A percentile compares a stretch with the other conserved stretches of the same genome.
phyloP scores from a whole-genome alignment of 139 green algal genomes.

The Chlamydomonas applanata region DNA sequence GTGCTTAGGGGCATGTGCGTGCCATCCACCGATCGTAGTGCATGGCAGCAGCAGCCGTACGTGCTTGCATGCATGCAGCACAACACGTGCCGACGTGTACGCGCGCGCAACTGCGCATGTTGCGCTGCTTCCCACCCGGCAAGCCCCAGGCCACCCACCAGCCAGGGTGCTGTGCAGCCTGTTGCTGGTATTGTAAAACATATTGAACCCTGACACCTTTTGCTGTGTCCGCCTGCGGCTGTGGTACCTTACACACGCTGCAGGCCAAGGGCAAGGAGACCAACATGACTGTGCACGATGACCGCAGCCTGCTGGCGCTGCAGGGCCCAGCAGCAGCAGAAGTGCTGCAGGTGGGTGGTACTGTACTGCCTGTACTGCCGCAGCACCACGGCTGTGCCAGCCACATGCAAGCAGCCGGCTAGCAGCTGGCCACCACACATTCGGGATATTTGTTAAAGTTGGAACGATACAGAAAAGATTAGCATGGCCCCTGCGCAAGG shows the following conservation, averaged over 20 bases:
- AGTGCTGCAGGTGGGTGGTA: slow-evolving; percentile 15
- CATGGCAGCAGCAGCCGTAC: background rate
- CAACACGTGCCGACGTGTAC: background rate
- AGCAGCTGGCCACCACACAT: background rate
- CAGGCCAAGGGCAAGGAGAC: slow-evolving; percentile 68
- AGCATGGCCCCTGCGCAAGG: no score
- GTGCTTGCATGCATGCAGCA: background rate
- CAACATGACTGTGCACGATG: slow-evolving; percentile 76
- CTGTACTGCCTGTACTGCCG: background rate
- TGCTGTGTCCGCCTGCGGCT: no score
- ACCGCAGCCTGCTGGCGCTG: slow-evolving; percentile 89
- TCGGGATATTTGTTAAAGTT: no score
- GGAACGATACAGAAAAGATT: no score
- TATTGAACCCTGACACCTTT: no score
- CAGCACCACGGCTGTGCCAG: background rate
- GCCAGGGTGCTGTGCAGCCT: no score
- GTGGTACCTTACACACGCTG: no score
- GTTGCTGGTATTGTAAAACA: no score
- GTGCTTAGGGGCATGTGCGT: no score
- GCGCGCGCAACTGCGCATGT: background rate
- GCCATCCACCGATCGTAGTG: background rate
- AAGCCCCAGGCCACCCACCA: no score
- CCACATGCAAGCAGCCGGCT: background rate
- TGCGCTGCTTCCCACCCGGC: no score
- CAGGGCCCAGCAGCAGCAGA: slow-evolving; percentile 76